These are phyloP conservation scores for Geotrichum candidum DNA, from an alignment of 1,139 yeast species.

Conservation along the genomic window DNA sequence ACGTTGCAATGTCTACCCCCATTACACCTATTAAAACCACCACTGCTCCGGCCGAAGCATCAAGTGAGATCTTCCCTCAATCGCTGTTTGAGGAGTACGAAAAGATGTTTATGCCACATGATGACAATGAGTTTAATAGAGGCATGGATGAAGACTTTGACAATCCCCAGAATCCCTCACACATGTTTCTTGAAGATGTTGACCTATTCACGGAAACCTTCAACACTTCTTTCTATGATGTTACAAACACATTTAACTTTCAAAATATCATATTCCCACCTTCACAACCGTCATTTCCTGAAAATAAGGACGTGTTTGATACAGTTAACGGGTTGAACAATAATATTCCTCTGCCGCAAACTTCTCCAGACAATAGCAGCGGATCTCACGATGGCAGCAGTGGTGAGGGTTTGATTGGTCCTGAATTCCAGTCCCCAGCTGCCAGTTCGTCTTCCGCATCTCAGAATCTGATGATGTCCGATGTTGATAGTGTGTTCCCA, in stretches of 20 bases:
- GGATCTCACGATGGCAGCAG: not conserved
- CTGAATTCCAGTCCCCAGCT: not conserved
- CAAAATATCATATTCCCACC: conserved; percentile 7
- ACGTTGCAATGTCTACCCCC: not conserved
- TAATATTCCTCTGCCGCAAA: not conserved
- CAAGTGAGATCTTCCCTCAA: conserved; percentile 8
- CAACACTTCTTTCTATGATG: conserved; percentile 11
- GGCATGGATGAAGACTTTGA: conserved; percentile 1
- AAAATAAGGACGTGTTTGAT: not conserved
- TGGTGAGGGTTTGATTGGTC: not conserved
- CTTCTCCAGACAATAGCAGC: not conserved
- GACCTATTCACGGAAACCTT: conserved; percentile 14
- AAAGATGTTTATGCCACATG: conserved; percentile 8
- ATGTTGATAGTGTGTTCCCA: not conserved
- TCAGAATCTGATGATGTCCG: not conserved
- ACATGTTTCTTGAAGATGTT: conserved; percentile 11
- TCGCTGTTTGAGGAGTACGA: conserved; percentile 13
- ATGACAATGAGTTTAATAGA: not conserved
- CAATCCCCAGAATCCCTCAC: conserved; percentile 6
- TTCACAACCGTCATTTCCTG: not conserved
- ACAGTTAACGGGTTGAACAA: not conserved
- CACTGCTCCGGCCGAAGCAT: not conserved
- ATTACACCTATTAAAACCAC: not conserved
- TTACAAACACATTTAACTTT: conserved; percentile 12
- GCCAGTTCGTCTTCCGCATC: not conserved